Conservation (phyloP, 805 yeast genomes). For the Brettanomyces bruxellensis region DNA sequence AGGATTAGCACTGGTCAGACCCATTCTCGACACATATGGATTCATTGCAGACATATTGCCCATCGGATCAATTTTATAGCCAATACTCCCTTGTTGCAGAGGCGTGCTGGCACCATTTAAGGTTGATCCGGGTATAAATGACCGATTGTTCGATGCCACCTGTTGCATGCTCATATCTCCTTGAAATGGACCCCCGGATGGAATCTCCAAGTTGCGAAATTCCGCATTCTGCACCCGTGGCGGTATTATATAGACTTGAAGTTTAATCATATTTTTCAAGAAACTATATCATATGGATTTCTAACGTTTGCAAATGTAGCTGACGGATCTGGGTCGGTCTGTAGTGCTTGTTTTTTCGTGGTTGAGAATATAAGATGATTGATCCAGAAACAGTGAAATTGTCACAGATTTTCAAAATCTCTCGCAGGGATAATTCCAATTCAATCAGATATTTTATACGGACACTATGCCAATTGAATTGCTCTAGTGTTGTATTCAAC, state of each 20-base stretch:
- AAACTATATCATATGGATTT: background rate
- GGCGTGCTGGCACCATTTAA: constrained; percentile 22
- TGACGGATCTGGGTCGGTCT: too few species aligned
- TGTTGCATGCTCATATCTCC: background rate
- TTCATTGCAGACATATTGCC: background rate
- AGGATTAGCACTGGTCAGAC: background rate
- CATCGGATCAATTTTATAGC: background rate
- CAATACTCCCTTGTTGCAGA: constrained; percentile 1
- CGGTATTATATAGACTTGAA: constrained; percentile 20
- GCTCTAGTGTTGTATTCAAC: too few species aligned
- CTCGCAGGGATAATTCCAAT: too few species aligned
- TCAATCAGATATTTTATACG: too few species aligned
- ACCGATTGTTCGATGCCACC: background rate
- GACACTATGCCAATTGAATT: too few species aligned
- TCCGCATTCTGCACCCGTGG: constrained; percentile 11
- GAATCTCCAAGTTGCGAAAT: too few species aligned
- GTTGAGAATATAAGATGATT: too few species aligned
- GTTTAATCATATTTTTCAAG: constrained; percentile 14
- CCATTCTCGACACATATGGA: background rate
- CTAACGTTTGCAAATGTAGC: too few species aligned
- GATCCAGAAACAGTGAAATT: too few species aligned
- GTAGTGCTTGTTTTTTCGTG: too few species aligned
- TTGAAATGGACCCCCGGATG: background rate
- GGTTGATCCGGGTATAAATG: constrained; percentile 1
- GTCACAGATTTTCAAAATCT: too few species aligned